Conservation (phyloP, 2,329 filamentous ascomycete genomes). For the Pyricularia grisea region DNA sequence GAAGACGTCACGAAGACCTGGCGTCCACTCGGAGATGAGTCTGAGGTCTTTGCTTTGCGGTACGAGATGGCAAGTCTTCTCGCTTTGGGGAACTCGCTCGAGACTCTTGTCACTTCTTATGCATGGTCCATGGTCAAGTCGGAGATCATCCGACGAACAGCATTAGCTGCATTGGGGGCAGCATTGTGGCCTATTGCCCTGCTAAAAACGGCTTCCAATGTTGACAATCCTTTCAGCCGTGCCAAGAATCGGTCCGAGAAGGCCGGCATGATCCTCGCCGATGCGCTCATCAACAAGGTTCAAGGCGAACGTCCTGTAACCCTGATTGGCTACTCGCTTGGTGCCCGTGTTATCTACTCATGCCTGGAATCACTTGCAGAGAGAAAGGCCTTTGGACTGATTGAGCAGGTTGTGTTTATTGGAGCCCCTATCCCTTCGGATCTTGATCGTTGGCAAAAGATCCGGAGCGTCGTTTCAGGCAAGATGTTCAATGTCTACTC, state of each 20-base stretch:
- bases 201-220: constrained; percentile 53
- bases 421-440: constrained; percentile 71
- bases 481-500: constrained; percentile 83
- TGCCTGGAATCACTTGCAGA: constrained; percentile 71
- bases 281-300: constrained; percentile 71
- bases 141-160: constrained; percentile 65
- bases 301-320: constrained; percentile 77
- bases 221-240: constrained; percentile 77
- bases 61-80: constrained; percentile 76
- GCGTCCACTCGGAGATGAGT: constrained; percentile 59
- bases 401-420: constrained; percentile 77
- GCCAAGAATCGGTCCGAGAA: constrained; percentile 71
- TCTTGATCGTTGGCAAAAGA: constrained; percentile 61
- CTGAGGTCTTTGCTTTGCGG: constrained; percentile 75
- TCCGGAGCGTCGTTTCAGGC: constrained; percentile 71
- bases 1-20: constrained; percentile 73
- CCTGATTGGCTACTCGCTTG: constrained; percentile 72
- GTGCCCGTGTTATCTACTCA: constrained; percentile 72
- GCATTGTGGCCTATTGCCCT: constrained; percentile 63
- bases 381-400: constrained; percentile 69
- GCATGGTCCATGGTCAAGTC: constrained; percentile 67
- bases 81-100: constrained; percentile 64
- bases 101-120: constrained; percentile 60
- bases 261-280: constrained; percentile 69
- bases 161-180: constrained; percentile 57